These are phyloP conservation scores for Phytopythium litorale DNA, from an alignment of 352 stramenopile genomes.

Conservation along the genomic window DNA sequence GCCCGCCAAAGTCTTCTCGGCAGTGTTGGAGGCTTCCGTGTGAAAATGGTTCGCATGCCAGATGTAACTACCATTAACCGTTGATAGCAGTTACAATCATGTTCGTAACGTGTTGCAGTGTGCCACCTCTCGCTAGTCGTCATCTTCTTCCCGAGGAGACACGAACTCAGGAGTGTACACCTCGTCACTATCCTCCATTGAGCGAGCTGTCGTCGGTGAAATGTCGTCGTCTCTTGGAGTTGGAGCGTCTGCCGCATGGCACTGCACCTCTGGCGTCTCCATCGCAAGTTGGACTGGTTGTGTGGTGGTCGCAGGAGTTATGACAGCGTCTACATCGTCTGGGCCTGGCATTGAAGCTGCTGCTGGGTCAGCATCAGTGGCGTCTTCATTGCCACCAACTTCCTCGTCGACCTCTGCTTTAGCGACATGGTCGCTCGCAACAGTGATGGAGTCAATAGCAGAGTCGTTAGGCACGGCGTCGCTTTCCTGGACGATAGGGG, in stretches of 20 bases:
- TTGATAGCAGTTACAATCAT: not conserved
- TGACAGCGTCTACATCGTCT: not conserved
- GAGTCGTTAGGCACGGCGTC: not conserved
- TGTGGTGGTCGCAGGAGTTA: no score
- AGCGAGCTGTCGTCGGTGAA: not conserved
- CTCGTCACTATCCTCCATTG: not conserved
- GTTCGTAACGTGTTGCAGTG: not conserved
- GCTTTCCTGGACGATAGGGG: not conserved
- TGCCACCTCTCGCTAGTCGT: constrained; percentile 1
- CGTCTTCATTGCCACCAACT: not conserved
- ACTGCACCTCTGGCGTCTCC: not conserved
- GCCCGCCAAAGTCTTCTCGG: not conserved
- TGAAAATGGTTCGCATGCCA: not conserved
- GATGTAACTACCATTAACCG: no score
- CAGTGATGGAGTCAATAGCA: not conserved
- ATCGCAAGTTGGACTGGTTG: not conserved
- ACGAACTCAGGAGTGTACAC: constrained; percentile 2
- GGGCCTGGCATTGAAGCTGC: not conserved
- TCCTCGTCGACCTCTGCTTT: not conserved
- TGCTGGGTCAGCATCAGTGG: not conserved
- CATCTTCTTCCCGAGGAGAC: not conserved
- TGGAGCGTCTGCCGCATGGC: no score
- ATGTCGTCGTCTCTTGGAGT: not conserved
- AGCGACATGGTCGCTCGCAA: no score
- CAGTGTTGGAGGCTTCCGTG: not conserved